Conservation (phyloP, 306 rosid species). For the Vicia sativa region DNA sequence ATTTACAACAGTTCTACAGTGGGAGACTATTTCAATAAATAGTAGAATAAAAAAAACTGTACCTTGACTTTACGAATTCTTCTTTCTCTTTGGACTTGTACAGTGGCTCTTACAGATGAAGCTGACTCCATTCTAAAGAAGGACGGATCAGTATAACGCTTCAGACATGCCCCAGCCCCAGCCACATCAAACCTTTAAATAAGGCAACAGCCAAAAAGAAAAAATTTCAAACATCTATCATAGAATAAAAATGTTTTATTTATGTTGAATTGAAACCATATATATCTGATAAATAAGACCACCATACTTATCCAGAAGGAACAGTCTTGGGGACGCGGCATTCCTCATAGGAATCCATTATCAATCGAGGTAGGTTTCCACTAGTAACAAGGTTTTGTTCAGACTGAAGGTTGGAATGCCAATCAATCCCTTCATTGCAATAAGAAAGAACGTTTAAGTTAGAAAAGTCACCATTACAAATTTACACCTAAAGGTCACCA, state of each 20-base stretch:
- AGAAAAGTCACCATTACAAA: slow-evolving; percentile 20
- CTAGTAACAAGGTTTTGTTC: slow-evolving; percentile 70
- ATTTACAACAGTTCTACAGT: slow-evolving; percentile 26
- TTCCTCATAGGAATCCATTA: slow-evolving; percentile 97
- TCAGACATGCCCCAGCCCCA: slow-evolving; percentile 97
- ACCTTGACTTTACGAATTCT: slow-evolving; percentile 83
- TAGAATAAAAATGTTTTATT: slow-evolving; percentile 1
- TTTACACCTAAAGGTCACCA: too few relatives aligned
- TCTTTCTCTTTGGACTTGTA: slow-evolving; percentile 69
- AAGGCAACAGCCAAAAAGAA: slow-evolving; percentile 32
- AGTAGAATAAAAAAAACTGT: slow-evolving; percentile 29
- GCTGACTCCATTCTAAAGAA: slow-evolving; percentile 72
- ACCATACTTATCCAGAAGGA: slow-evolving; percentile 93
- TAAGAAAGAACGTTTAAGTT: slow-evolving; percentile 26
- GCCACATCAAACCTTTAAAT: slow-evolving; percentile 89
- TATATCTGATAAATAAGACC: slow-evolving; percentile 16
- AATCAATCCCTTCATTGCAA: slow-evolving; percentile 74
- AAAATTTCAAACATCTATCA: slow-evolving; percentile 20
- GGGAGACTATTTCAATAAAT: neutral
- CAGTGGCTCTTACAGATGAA: slow-evolving; percentile 41
- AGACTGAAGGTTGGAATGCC: slow-evolving; percentile 82
- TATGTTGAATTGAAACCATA: slow-evolving; percentile 19
- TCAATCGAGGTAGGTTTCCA: slow-evolving; percentile 91
- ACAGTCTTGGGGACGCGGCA: slow-evolving; percentile 91
- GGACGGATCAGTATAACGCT: slow-evolving; percentile 95